Evolutionary conservation across 2,329 filamentous ascomycete species (phyloP), one percentile per base, ranked within the genome.

Genomic region (Shiraia sp.): DNA sequence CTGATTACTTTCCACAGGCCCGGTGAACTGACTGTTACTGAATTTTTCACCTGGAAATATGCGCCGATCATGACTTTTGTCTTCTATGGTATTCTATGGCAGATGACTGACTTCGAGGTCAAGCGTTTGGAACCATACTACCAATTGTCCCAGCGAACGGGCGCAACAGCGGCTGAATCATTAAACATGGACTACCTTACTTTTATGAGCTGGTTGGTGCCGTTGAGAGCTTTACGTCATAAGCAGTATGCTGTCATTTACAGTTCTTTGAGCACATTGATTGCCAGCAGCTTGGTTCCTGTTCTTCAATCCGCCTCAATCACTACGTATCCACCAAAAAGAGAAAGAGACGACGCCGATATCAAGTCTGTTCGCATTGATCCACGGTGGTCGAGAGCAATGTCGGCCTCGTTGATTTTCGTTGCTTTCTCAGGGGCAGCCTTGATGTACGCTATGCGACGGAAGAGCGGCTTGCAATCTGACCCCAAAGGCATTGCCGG

Each of bases 111-210:
- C 45, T 78, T 73, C 35, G 74, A 78, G 27, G 72, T 76, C 32
- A 75, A 76, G 49, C 71, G 75, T n/a, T 52, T 78, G 22, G 75
- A 77, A 43, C 74, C 75, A 4, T 78, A 71, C 45, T 78, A 77
- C 44, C 75, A 71, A 29, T 50, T 71, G 3, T 73, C 59, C 33
- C 63, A 59, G 40, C 64, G 51, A 37, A 58, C 52, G 14, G 63
- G 65, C 41, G 71, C 63, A 41, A 73, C 57, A 12, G 56, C 73
- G 10, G 62, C 56, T 10, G 66, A 68, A 59, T 87, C 83, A 0
- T 79, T 90, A 57, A 89, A 88, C 49, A 84, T 87, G 47, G 84
- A 88, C 63, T 90, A 90, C 45, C 76, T 87, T 31, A 88, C 85
- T 4, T 78, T 81, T 53, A 80, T 85, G 69, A 83, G 78, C 55